Evolutionary conservation across 2,329 filamentous ascomycete species (phyloP).

Genomic region (Macrophomina tecta): DNA sequence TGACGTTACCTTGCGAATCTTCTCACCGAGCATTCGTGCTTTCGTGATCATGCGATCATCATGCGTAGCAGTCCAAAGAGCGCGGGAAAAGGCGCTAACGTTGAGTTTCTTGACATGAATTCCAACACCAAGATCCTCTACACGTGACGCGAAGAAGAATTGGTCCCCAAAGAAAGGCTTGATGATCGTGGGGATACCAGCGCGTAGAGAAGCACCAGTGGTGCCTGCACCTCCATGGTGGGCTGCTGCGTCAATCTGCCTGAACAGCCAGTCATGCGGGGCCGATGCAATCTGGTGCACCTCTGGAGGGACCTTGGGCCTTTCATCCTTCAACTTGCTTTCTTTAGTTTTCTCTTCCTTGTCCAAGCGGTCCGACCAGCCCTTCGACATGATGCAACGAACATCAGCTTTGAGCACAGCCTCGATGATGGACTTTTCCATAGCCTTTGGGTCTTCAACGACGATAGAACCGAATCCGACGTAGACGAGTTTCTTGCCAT

Average conservation of each 20-base stretch:
- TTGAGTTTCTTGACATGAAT: slow-evolving; percentile 89
- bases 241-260: slow-evolving; percentile 88
- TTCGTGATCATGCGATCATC: slow-evolving; percentile 91
- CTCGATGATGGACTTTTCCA: slow-evolving; percentile 92
- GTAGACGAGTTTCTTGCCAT: slow-evolving; percentile 92
- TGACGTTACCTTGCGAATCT: slow-evolving; percentile 79
- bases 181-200: slow-evolving; percentile 91
- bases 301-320: slow-evolving; percentile 66
- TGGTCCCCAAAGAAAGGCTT: slow-evolving; percentile 98
- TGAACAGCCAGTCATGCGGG: slow-evolving; percentile 96
- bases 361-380: slow-evolving; percentile 87
- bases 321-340: slow-evolving; percentile 54
- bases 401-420: slow-evolving; percentile 91
- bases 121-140: slow-evolving; percentile 93
- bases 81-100: slow-evolving; percentile 80
- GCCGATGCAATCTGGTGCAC: slow-evolving; percentile 89
- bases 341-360: slow-evolving; percentile 49
- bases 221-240: slow-evolving; percentile 96
- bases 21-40: slow-evolving; percentile 79
- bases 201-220: slow-evolving; percentile 88
- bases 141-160: slow-evolving; percentile 89
- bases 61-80: slow-evolving; percentile 89
- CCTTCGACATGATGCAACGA: slow-evolving; percentile 92
- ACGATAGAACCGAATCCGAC: slow-evolving; percentile 97
- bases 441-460: slow-evolving; percentile 82